A percentile compares a stretch with the other conserved stretches of the same genome.
Conservation (phyloP, 768 basidiomycete genomes). For the Kwoniella sp. region DNA sequence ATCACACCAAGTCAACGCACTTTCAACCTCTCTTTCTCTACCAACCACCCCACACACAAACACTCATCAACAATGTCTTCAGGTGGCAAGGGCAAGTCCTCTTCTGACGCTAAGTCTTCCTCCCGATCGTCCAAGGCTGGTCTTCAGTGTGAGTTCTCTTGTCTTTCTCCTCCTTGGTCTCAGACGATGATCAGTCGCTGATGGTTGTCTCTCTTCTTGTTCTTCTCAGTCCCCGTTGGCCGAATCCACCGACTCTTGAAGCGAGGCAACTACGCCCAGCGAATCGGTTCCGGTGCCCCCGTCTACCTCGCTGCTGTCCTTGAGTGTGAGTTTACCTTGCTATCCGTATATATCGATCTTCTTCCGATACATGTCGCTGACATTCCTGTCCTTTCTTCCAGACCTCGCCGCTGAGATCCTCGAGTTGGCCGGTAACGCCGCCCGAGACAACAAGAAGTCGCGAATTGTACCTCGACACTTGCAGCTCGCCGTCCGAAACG, state of each 20-base stretch:
- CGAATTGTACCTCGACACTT: slow-evolving; percentile 93
- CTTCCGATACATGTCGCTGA: slow-evolving; percentile 5
- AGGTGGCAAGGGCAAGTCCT: slow-evolving; percentile 60
- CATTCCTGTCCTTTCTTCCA: slow-evolving; percentile 14
- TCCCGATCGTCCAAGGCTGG: slow-evolving; percentile 68
- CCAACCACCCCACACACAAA: slow-evolving; percentile 34
- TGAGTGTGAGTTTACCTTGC: slow-evolving; percentile 61
- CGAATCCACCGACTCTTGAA: slow-evolving; percentile 88
- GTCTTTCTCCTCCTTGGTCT: slow-evolving; percentile 62
- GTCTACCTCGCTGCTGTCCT: slow-evolving; percentile 89
- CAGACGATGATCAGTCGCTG: neutral
- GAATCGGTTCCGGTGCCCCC: slow-evolving; percentile 86
- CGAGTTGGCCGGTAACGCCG: slow-evolving; percentile 78
- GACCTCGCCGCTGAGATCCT: slow-evolving; percentile 92
- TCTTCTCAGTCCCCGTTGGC: slow-evolving; percentile 71
- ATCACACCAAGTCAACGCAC: slow-evolving; percentile 20
- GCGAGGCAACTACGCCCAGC: slow-evolving; percentile 78
- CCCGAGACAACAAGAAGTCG: slow-evolving; percentile 82
- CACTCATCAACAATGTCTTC: slow-evolving; percentile 51
- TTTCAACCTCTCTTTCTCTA: slow-evolving; percentile 18
- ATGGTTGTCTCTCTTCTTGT: slow-evolving; percentile 60
- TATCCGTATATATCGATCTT: slow-evolving; percentile 5
- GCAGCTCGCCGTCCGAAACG: slow-evolving; percentile 88
- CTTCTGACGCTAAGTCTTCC: slow-evolving; percentile 62
- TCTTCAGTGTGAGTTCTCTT: slow-evolving; percentile 52